Evolutionary conservation across 495 filamentous ascomycete genomes (phyloP).

Genomic region (Talaromyces thailandensis): DNA sequence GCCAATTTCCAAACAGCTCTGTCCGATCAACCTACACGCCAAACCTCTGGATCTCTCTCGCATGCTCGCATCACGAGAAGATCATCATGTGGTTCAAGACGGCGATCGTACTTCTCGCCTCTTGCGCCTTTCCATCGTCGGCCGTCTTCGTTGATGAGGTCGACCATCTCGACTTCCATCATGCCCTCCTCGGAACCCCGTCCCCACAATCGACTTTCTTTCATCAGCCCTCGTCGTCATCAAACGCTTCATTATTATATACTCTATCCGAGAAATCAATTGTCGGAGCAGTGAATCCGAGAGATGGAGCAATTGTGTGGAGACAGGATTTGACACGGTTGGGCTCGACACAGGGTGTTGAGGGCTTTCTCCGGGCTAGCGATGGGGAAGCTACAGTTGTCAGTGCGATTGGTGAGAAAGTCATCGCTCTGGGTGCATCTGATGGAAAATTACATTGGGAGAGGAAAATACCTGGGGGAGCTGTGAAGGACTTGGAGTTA

Average conservation of each 20-base stretch:
- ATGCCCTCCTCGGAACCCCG: slow-evolving; percentile 77
- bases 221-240: slow-evolving; percentile 70
- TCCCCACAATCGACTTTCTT: slow-evolving; percentile 84
- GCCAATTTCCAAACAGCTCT: slow-evolving; percentile 41
- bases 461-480: slow-evolving; percentile 41
- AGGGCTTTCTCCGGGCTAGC: slow-evolving; percentile 56
- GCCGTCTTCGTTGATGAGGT: slow-evolving; percentile 90
- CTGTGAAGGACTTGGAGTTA: slow-evolving; percentile 71
- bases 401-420: slow-evolving; percentile 53
- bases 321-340: slow-evolving; percentile 55
- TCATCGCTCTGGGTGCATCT: slow-evolving; percentile 77
- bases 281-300: slow-evolving; percentile 82
- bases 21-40: background rate
- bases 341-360: slow-evolving; percentile 19
- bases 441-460: slow-evolving; percentile 75
- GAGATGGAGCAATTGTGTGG: slow-evolving; percentile 78
- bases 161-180: slow-evolving; percentile 86
- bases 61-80: slow-evolving; percentile 22
- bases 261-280: slow-evolving; percentile 75
- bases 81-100: slow-evolving; percentile 37
- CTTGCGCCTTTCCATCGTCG: slow-evolving; percentile 28
- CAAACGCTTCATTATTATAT: slow-evolving; percentile 84
- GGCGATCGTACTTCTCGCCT: slow-evolving; percentile 28
- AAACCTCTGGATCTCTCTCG: slow-evolving; percentile 10
- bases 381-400: slow-evolving; percentile 68